Base-by-base conservation (phyloP, 2,329 filamentous ascomycete species). In the Lachnellula hyalina region DNA sequence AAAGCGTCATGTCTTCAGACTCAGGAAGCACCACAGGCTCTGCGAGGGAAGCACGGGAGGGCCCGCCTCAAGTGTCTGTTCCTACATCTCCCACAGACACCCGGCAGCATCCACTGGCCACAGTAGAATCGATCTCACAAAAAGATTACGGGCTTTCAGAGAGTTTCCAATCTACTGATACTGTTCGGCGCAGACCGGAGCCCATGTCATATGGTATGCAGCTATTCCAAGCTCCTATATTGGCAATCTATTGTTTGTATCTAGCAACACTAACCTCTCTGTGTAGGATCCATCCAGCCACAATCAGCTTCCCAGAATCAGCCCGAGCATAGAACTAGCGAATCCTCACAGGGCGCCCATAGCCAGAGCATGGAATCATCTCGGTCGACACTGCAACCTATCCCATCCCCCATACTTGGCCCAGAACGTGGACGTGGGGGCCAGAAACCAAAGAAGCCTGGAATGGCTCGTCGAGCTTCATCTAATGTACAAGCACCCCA, bases 401-500 rank as follows among this genome's bases (percentile, higher is more conserved):
- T 56, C 34, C 57, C 63, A 56, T 69, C 67, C 12, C 67, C 68
- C 14, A 61, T 68, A 56, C 52, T 69, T 28, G 68, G 63, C n/a
- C 67, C 67, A 25, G 67, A 69, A 41, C 61, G 68, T 47, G 67
- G 64, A 38, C 60, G 68, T 46, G 55, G 68, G 63, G 59, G 70
- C 63, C 60, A 73, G 67, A 58, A 64, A 50, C 47, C 70, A 59
- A 65, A 67, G 59, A 95, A 93, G 70, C 90, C 90, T 17, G 74
- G 81, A 11, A 82, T 93, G 71, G 71, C 81, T 55, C 86, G 90
- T 63, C 85, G 90, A 58, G 78, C 85, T 55, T 93, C 90, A 1
- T 90, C 90, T 23, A 89, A 82, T 54, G 72, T 69, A 21, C 78
- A 83, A 65, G 84, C 84, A 41, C 91, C 90, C 2, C 84, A 93